Evolutionary conservation across 169 alveolate genomes (phyloP), one percentile per base, ranked within the genome.

Genomic region (Eimeria sp.): DNA sequence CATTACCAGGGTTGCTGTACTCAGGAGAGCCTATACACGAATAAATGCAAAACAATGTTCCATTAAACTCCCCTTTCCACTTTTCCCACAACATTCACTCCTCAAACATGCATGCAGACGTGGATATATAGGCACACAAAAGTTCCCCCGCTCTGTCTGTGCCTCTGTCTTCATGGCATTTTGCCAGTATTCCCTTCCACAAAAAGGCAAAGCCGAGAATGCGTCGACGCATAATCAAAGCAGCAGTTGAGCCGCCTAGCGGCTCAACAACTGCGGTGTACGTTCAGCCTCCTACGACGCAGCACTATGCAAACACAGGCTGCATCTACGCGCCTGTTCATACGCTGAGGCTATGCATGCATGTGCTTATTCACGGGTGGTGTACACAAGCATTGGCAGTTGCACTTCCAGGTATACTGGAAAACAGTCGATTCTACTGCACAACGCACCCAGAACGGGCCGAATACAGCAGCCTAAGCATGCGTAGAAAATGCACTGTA

Each of bases 261-360:
- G 2, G 84, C 84, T 34, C 27, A 73, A 73, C 84, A 73, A 13
- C 54, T 73, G 84, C 34, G 84, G 54, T 73, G 84, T 34, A 73
- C 54, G 54, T 73, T 40, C 51, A 73, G 84, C 27, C 54, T 30
- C 84, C 57, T 65, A 65, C 43, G 43, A n/a, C 75, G 75, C 75
- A 65, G 75, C 9, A 65, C 75, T 65, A 65, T 20, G 43, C 75
- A 65, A 65, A 16, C 75, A 65, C 75, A 65, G 75, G 75, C 75
- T 65, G 43, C 43, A 65, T 65, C 75, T 65, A n/a, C 43, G 10
- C 75, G 43, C 13, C 75, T 65, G 43, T 65, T 9, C 34, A 65
- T 65, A 65, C 43, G 14, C 14, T n/a, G 0, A 5, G 10, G 43
- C 22, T 20, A 40, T n/a, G 75, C 43, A 25, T 65, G 75, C 70